phyloP scores from a whole-genome alignment of 306 rosid species.

The Lathyrus sativus region DNA sequence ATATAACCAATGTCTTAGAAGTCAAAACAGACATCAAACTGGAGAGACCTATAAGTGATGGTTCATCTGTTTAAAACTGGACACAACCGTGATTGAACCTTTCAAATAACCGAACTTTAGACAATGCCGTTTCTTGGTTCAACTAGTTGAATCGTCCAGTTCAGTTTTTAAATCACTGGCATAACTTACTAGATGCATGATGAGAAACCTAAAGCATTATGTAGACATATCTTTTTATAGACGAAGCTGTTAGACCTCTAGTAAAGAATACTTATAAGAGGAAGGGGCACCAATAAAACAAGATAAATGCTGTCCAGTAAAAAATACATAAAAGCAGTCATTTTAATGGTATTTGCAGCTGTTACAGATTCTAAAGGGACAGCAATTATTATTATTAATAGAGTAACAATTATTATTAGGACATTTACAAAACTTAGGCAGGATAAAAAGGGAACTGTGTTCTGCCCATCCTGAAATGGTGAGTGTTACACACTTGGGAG shows the following conservation, averaged over 20 bases:
- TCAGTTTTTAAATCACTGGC: background rate
- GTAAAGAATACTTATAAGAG: no score
- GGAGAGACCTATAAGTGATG: background rate
- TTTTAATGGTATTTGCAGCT: no score
- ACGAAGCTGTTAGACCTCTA: background rate
- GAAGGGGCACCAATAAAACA: no score
- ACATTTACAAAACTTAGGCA: no score
- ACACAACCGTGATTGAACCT: background rate
- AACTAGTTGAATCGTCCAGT: background rate
- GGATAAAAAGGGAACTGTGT: no score
- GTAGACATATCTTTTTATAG: constrained; percentile 15
- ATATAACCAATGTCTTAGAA: background rate
- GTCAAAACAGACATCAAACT: background rate
- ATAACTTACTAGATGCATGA: background rate
- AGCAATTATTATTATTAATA: no score
- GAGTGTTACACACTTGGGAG: no score
- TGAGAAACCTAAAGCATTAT: constrained; percentile 7
- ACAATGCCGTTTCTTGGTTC: background rate
- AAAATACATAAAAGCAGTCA: no score
- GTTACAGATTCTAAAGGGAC: no score
- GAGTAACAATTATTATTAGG: no score
- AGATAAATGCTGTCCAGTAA: no score
- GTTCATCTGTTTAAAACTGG: background rate
- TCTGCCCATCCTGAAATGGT: no score
- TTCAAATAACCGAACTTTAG: background rate